Conservation (phyloP, 441 rosid species). For the Pelargonium fulgidum region DNA sequence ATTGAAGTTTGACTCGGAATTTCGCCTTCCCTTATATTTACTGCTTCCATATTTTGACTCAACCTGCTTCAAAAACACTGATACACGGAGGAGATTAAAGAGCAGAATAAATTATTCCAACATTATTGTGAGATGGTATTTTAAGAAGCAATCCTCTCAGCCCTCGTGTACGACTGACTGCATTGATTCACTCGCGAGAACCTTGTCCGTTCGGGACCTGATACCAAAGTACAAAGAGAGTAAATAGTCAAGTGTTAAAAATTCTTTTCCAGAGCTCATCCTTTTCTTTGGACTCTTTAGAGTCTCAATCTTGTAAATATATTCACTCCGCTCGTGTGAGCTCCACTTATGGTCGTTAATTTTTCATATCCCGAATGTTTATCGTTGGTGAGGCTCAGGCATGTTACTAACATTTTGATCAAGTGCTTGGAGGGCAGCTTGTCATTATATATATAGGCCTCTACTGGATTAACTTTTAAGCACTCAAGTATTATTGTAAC, state of each 20-base stretch:
- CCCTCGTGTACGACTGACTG: slow-evolving; percentile 2
- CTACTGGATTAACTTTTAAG: not conserved
- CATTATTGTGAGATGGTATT: slow-evolving; percentile 16
- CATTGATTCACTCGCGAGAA: slow-evolving; percentile 20
- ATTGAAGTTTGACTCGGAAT: slow-evolving; percentile 29
- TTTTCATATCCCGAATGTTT: slow-evolving; percentile 33
- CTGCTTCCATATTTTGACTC: slow-evolving; percentile 4
- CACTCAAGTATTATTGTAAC: not conserved
- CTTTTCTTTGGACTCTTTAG: slow-evolving; percentile 20
- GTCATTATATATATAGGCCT: not conserved
- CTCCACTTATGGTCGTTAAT: slow-evolving; percentile 37
- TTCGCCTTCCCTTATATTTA: not conserved
- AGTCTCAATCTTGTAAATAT: slow-evolving; percentile 38
- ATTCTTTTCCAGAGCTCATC: slow-evolving; percentile 41
- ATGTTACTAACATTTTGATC: slow-evolving; percentile 20
- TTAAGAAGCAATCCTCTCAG: slow-evolving; percentile 15
- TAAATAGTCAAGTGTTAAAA: slow-evolving; percentile 39
- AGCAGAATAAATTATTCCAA: slow-evolving; percentile 5
- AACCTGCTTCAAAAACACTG: slow-evolving; percentile 16
- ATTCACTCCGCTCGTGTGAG: slow-evolving; percentile 24
- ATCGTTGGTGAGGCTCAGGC: slow-evolving; percentile 16
- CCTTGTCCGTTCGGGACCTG: slow-evolving; percentile 19
- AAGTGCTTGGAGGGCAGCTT: slow-evolving; percentile 21
- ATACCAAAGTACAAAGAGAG: slow-evolving; percentile 32
- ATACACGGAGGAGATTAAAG: slow-evolving; percentile 12